Evolutionary conservation across 495 filamentous ascomycete genomes (phyloP), one percentile per base, ranked within the genome.

Genomic region (Hypoxylon trugodes): DNA sequence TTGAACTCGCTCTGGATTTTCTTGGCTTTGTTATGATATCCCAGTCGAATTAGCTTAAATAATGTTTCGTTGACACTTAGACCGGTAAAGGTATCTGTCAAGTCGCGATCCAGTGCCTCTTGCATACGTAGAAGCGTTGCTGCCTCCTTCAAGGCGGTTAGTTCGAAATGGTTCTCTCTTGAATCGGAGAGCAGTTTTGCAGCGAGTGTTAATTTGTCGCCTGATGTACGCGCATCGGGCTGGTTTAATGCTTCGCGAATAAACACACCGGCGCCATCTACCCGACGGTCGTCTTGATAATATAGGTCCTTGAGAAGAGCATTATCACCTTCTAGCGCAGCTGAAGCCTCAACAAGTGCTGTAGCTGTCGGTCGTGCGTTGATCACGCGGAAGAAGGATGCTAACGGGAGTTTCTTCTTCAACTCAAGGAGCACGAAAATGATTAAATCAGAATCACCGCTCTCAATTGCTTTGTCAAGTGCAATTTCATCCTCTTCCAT

Each of bases 401-500:
- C 89, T 1, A 97, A 82, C 4, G 96, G 91, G 8, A 96, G 83
- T 69, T 96, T 97, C 75, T 91, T 91, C 77, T 91, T 94, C 15
- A 98, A 79, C 40, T 95, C 88, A 3, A 96, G 80, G 19, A 98
- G 85, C 9, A 98, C 96, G 68, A 88, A 95, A 72, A 90, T 90
- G 25, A 98, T 83, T 13, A 98, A 82, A 68, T 98, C 95, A 0
- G 93, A 90, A 72, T 98, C 95, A 30, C 96, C 96, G 59, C 90
- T 95, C 69, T 97, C 92, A 53, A 98, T 92, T 22, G 95, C 95
- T 71, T 98, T 98, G 76, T 98, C 95, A 2, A 98, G 87, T 0
- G 95, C 95, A 7, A 98, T 86, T 54, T 93, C 91, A 61, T 96
- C 95, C 74, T 98, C 93, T 69, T 96, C 93, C 92, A 98, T 97